Evolutionary conservation across 371 early-diverging fungal genomes (phyloP).

Genomic region (Mortierella sp.): DNA sequence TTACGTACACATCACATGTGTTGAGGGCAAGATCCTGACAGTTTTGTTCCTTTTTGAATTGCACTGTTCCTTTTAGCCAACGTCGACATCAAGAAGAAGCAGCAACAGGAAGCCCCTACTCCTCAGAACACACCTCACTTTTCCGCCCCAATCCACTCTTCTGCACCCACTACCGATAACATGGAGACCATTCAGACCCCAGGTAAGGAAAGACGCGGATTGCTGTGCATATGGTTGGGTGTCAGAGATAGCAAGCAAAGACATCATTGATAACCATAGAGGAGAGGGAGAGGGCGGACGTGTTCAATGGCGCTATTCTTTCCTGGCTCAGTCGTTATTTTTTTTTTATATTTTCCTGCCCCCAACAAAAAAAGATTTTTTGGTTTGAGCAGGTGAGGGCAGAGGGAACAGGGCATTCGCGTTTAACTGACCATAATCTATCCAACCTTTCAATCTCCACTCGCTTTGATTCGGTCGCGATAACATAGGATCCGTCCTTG

Average conservation of each 20-base stretch:
- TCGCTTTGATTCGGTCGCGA: neutral
- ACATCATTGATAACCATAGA: neutral
- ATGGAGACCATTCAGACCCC: conserved; percentile 60
- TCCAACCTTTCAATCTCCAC: neutral
- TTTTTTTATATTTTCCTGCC: neutral
- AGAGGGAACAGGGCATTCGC: neutral
- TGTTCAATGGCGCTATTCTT: conserved; percentile 11
- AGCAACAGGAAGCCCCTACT: conserved; percentile 73
- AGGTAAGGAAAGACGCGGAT: conserved; percentile 22
- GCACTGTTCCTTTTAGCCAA: conserved; percentile 20
- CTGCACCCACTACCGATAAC: conserved; percentile 62
- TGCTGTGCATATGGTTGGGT: conserved; percentile 8
- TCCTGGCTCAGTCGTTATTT: conserved; percentile 5
- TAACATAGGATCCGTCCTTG: conserved; percentile 47
- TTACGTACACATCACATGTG: neutral
- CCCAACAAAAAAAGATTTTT: conserved; percentile 30
- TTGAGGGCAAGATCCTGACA: neutral
- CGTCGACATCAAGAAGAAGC: conserved; percentile 67
- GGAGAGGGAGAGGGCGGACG: neutral
- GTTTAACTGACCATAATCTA: conserved; percentile 8
- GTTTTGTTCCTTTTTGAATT: neutral
- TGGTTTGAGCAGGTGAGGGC: conserved; percentile 5
- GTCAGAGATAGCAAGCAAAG: neutral
- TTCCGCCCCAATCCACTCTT: conserved; percentile 71
- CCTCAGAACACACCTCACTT: conserved; percentile 84